Percentiles rank a stretch among this genome's conserved stretches.
Conservation (phyloP, 306 rosid genomes). For the Cicer cuneatum region DNA sequence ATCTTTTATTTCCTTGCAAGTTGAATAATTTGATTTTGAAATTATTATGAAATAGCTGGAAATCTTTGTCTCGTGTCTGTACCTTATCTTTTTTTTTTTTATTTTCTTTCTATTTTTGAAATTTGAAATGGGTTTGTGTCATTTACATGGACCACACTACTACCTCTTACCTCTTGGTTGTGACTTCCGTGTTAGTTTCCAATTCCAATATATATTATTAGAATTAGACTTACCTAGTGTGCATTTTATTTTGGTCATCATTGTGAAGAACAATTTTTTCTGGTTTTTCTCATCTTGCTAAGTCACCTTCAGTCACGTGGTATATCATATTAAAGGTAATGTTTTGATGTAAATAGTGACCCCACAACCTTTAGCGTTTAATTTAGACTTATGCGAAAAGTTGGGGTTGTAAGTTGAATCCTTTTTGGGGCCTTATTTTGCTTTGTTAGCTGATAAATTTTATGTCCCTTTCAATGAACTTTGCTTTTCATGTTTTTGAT, state of each 20-base stretch:
- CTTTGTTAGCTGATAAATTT: slow-evolving; percentile 15
- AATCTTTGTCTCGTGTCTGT: slow-evolving; percentile 58
- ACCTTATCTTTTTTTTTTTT: slow-evolving; percentile 57
- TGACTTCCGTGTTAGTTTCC: slow-evolving; percentile 31
- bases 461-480: slow-evolving; percentile 16
- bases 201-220: slow-evolving; percentile 38
- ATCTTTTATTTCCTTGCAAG: slow-evolving; percentile 6
- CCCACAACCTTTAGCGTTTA: slow-evolving; percentile 33
- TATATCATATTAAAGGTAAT: slow-evolving; percentile 24
- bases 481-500: slow-evolving; percentile 9
- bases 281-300: slow-evolving; percentile 46
- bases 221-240: slow-evolving; percentile 6
- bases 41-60: slow-evolving; percentile 51
- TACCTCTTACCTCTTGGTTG: slow-evolving; percentile 43
- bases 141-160: slow-evolving; percentile 82
- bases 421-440: slow-evolving; percentile 6
- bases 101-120: too few relatives aligned
- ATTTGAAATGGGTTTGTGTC: slow-evolving; percentile 40
- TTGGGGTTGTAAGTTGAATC: slow-evolving; percentile 9
- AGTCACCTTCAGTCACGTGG: slow-evolving; percentile 41
- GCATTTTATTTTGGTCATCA: neutral
- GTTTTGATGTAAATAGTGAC: slow-evolving; percentile 6
- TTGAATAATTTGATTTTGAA: slow-evolving; percentile 46
- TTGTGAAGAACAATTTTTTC: slow-evolving; percentile 24
- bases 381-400: slow-evolving; percentile 3